Percentiles rank a stretch among this genome's conserved stretches.
These are phyloP conservation scores for Cinnamomum chago DNA, from an alignment of 164 flowering plant species.

Conservation along the genomic window DNA sequence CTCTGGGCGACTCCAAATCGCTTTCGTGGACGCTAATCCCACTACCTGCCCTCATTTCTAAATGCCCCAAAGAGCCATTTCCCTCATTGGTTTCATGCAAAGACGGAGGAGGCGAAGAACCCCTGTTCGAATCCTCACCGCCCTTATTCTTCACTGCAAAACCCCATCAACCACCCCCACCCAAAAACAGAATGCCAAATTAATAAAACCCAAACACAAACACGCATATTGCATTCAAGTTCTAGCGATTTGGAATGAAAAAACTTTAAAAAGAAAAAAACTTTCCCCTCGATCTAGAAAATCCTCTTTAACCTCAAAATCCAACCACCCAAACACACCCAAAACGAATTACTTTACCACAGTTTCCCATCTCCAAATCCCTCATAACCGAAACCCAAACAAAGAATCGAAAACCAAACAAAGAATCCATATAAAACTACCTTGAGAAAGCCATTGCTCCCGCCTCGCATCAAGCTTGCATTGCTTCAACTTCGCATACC, in stretches of 20 bases:
- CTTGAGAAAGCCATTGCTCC: constrained; percentile 52
- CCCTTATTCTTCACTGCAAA: constrained; percentile 41
- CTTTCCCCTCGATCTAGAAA: neutral
- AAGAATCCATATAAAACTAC: neutral
- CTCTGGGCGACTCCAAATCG: constrained; percentile 49
- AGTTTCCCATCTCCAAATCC: neutral
- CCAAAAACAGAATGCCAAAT: neutral
- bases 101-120: constrained; percentile 16
- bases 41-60: constrained; percentile 28
- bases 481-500: constrained; percentile 84
- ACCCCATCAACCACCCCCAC: constrained; percentile 1
- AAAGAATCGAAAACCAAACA: neutral
- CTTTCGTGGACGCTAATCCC: constrained; percentile 37
- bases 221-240: neutral
- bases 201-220: neutral
- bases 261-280: neutral
- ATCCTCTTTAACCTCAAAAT: neutral
- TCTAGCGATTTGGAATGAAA: neutral
- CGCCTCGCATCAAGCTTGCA: constrained; percentile 84
- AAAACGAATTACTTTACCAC: neutral
- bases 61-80: constrained; percentile 22
- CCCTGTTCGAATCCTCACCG: constrained; percentile 37
- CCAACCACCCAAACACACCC: neutral
- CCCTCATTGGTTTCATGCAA: constrained; percentile 13
- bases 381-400: neutral